Conservation (phyloP, 1,284 basidiomycete species). For the Sanguinoderma infundibulare region DNA sequence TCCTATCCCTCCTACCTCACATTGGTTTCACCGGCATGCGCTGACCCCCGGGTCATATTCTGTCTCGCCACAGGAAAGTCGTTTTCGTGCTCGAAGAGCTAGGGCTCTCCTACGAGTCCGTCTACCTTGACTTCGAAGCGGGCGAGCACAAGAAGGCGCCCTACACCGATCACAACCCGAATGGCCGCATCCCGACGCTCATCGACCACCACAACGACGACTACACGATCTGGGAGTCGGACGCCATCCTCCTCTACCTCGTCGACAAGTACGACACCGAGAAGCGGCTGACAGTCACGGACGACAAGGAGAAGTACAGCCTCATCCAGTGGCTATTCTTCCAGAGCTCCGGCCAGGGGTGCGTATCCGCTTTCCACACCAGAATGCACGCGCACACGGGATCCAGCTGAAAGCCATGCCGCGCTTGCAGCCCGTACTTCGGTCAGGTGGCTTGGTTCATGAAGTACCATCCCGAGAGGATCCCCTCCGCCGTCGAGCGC, state of each 20-base stretch:
- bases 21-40: too few relatives aligned
- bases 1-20: background rate
- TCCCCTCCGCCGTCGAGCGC: constrained; percentile 35
- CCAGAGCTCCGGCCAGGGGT: constrained; percentile 34
- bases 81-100: constrained; percentile 29
- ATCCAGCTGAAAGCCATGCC: too few relatives aligned
- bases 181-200: constrained; percentile 57
- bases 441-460: constrained; percentile 35
- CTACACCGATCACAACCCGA: constrained; percentile 58
- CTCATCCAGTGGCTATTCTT: constrained; percentile 33
- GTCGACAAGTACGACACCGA: constrained; percentile 25
- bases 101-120: constrained; percentile 34
- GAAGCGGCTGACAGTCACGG: constrained; percentile 25
- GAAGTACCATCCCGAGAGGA: constrained; percentile 28
- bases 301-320: constrained; percentile 24
- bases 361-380: background rate
- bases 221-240: constrained; percentile 51
- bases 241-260: constrained; percentile 37
- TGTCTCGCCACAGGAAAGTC: constrained; percentile 36
- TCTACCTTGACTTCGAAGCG: constrained; percentile 37
- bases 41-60: too few relatives aligned
- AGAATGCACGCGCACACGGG: background rate
- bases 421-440: constrained; percentile 27
- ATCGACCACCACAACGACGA: constrained; percentile 42
- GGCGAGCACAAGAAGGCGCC: constrained; percentile 53